A percentile compares a stretch with the other conserved stretches of the same genome.
Evolutionary conservation across 106 monocot genomes (phyloP).

Genomic region (Dendrobium officinale): DNA sequence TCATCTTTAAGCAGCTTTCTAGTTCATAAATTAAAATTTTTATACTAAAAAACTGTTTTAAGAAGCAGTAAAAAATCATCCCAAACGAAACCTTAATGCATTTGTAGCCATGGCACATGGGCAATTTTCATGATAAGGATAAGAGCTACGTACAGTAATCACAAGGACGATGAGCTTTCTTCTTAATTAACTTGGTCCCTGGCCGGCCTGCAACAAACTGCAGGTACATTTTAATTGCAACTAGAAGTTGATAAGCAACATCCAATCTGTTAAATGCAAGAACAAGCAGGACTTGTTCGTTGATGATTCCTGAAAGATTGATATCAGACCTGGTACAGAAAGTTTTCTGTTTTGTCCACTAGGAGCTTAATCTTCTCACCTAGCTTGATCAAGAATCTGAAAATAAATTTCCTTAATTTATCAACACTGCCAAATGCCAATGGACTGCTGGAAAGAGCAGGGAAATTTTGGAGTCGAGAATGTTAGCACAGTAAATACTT

Average conservation of each 20-base stretch:
- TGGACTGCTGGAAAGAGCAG: neutral
- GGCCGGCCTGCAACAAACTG: slow-evolving; percentile 47
- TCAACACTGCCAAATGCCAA: neutral
- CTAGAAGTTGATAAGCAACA: no score
- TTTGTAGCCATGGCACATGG: slow-evolving; percentile 72
- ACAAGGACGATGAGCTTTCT: slow-evolving; percentile 73
- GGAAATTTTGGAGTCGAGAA: neutral
- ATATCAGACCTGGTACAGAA: slow-evolving; percentile 36
- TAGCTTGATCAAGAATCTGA: slow-evolving; percentile 56
- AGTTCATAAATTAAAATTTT: no score
- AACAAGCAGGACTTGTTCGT: no score
- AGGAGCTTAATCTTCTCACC: slow-evolving; percentile 66
- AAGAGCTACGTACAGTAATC: slow-evolving; percentile 38
- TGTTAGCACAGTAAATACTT: no score
- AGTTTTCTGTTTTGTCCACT: slow-evolving; percentile 59
- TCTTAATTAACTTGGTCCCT: slow-evolving; percentile 53
- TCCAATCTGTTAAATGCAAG: no score
- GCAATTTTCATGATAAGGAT: slow-evolving; percentile 67
- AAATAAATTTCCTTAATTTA: neutral
- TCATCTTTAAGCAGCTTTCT: no score
- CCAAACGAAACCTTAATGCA: slow-evolving; percentile 12
- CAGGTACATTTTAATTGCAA: no score
- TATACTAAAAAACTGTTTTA: no score
- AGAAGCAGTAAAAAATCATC: no score
- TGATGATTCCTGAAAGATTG: no score